Evolutionary conservation across 169 alveolate species (phyloP).

Genomic region (Plasmodium sp.): DNA sequence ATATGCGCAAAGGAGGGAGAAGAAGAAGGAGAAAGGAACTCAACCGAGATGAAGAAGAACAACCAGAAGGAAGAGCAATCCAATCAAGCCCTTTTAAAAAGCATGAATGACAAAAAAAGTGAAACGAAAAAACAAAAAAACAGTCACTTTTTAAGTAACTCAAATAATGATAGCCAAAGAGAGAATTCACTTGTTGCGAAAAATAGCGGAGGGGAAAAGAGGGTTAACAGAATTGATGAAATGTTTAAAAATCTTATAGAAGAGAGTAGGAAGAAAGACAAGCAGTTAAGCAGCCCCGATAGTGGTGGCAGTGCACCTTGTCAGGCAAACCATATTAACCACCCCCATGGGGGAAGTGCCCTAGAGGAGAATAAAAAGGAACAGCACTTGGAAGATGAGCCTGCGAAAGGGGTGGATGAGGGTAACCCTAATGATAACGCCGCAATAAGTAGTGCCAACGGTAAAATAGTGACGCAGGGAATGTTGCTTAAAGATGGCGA

Average conservation of each 20-base stretch:
- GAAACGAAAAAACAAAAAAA: slow-evolving; percentile 20
- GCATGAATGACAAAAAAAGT: neutral
- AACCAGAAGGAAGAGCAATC: neutral
- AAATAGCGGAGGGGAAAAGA: neutral
- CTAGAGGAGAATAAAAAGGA: neutral
- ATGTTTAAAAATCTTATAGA: slow-evolving; percentile 60
- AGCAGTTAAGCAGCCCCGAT: neutral
- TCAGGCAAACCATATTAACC: neutral
- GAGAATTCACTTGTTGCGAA: slow-evolving; percentile 2
- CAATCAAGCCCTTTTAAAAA: neutral
- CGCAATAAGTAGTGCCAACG: neutral
- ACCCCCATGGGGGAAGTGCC: neutral
- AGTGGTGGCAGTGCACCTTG: neutral
- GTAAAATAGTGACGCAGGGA: neutral
- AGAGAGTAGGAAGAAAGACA: slow-evolving; percentile 34
- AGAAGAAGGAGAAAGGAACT: neutral
- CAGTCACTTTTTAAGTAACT: neutral
- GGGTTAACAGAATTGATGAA: slow-evolving; percentile 67
- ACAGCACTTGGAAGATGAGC: neutral
- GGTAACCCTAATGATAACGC: neutral
- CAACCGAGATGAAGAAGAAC: neutral
- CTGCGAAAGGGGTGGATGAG: neutral
- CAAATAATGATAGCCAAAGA: neutral
- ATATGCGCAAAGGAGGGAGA: neutral
- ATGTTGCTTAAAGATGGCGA: neutral